phyloP scores from a whole-genome alignment of 257 asterid species.

The Mentha longifolia region DNA sequence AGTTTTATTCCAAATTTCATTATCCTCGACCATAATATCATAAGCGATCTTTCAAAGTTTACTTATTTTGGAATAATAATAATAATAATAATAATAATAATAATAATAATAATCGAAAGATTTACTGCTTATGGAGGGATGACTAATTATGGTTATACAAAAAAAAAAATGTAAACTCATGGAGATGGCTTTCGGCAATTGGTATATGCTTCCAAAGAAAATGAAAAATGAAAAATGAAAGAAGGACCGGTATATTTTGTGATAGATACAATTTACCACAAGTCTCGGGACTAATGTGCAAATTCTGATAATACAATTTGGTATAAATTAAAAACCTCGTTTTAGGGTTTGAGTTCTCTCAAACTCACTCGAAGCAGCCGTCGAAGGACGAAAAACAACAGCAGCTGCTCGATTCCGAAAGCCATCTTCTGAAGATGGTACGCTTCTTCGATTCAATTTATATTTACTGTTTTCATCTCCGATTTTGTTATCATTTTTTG shows the following conservation, averaged over 20 bases:
- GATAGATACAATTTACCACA: neutral
- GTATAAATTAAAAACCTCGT: slow-evolving; percentile 29
- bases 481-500: neutral
- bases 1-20: too few species aligned
- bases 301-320: neutral
- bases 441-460: neutral
- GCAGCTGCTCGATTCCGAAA: slow-evolving; percentile 30
- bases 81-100: too few species aligned
- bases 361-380: slow-evolving; percentile 36
- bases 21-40: too few species aligned
- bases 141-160: too few species aligned
- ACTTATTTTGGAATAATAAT: too few species aligned
- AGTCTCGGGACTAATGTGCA: slow-evolving; percentile 18
- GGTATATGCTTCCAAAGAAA: too few species aligned
- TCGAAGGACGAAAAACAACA: neutral
- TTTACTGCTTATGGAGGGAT: too few species aligned
- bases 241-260: too few species aligned
- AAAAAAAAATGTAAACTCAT: too few species aligned
- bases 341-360: slow-evolving; percentile 40
- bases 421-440: slow-evolving; percentile 39
- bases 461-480: neutral
- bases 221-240: neutral
- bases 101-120: too few species aligned
- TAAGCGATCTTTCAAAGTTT: too few species aligned
- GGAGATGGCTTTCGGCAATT: too few species aligned